Percentiles rank a stretch among this genome's conserved stretches.
Conservation (phyloP, 2,329 filamentous ascomycete species). For the Phaeosphaeriaceae sp. region DNA sequence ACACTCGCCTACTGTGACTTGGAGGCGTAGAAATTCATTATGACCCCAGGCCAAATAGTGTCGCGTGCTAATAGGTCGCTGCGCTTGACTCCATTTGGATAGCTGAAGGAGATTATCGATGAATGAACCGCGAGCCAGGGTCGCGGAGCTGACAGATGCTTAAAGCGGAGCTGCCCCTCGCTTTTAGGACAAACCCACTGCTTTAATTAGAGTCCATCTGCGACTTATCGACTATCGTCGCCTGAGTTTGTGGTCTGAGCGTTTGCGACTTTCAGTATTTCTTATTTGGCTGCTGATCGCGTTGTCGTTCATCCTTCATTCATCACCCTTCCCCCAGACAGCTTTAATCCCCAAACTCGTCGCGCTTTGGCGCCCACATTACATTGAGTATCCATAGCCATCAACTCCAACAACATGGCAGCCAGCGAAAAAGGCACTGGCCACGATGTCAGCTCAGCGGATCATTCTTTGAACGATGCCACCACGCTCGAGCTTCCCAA, state of each 20-base stretch:
- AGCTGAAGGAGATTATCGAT: slow-evolving; percentile 19
- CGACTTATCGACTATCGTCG: slow-evolving; percentile 1
- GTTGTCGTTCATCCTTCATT: neutral
- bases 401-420: slow-evolving; percentile 28
- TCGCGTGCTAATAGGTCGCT: slow-evolving; percentile 37
- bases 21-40: slow-evolving; percentile 10
- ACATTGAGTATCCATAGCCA: too few species aligned
- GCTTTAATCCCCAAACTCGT: neutral
- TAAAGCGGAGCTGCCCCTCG: slow-evolving; percentile 35
- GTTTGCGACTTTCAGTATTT: slow-evolving; percentile 4
- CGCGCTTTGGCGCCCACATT: neutral
- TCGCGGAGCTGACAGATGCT: slow-evolving; percentile 33
- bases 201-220: slow-evolving; percentile 16
- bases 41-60: slow-evolving; percentile 26
- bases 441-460: slow-evolving; percentile 36
- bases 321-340: neutral
- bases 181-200: slow-evolving; percentile 17
- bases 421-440: slow-evolving; percentile 30
- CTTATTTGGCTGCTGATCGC: slow-evolving; percentile 9
- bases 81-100: slow-evolving; percentile 21
- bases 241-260: slow-evolving; percentile 16
- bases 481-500: slow-evolving; percentile 46
- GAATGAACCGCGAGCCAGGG: slow-evolving; percentile 22
- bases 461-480: slow-evolving; percentile 40
- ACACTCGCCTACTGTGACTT: slow-evolving; percentile 1